A percentile compares a stretch with the other conserved stretches of the same genome.
phyloP scores from a whole-genome alignment of 2,329 filamentous ascomycete species.

The Colletotrichum phormii region DNA sequence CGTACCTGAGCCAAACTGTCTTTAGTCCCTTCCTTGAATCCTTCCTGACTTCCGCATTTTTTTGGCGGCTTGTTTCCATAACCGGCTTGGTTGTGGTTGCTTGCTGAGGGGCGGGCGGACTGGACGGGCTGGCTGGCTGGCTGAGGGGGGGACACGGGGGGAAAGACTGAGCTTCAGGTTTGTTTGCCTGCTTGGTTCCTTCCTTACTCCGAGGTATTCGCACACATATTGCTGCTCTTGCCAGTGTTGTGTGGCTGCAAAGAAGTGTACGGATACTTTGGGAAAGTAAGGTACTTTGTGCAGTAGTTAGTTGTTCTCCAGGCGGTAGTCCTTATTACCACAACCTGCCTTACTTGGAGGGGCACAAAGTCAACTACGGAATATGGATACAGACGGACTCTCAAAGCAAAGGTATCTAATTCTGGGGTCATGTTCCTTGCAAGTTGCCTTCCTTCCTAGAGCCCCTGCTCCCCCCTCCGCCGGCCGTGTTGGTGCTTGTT shows the following conservation, averaged over 20 bases:
- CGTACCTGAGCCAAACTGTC: neutral
- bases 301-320: neutral
- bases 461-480: neutral
- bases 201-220: neutral
- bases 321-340: too few species aligned
- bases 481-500: neutral
- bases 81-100: neutral
- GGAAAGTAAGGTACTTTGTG: neutral
- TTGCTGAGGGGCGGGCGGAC: neutral
- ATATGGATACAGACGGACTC: neutral
- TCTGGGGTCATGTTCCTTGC: neutral
- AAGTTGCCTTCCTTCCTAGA: neutral
- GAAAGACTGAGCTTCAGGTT: neutral
- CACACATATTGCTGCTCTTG: neutral
- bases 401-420: neutral
- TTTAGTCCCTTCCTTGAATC: neutral
- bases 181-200: neutral
- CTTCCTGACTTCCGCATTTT: neutral
- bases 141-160: neutral
- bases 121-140: too few species aligned
- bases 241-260: neutral
- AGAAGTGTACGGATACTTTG: neutral
- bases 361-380: too few species aligned
- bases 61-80: neutral
- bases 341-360: neutral